A percentile compares a stretch with the other conserved stretches of the same genome.
Evolutionary conservation across 495 filamentous ascomycete genomes (phyloP).

Genomic region (Xylona heveae): DNA sequence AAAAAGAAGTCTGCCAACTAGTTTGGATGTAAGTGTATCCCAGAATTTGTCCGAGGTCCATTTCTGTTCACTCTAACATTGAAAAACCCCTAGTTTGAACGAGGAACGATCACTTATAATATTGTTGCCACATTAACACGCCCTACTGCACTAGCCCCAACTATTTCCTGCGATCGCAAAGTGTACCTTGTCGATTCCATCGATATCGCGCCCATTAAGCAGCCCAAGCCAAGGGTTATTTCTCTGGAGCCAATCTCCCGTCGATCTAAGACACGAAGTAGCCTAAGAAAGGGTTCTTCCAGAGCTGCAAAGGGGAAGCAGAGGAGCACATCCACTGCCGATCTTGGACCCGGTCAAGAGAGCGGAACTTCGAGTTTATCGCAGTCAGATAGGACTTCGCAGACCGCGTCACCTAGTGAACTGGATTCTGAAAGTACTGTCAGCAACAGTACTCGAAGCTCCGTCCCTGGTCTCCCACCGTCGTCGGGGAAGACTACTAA

Average conservation of each 20-base stretch:
- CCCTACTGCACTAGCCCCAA: conserved; percentile 70
- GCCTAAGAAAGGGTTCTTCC: too few species aligned
- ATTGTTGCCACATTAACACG: conserved; percentile 77
- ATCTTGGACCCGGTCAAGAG: too few species aligned
- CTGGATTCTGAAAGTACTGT: conserved; percentile 38
- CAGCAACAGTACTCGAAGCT: conserved; percentile 36
- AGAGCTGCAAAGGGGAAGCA: neutral
- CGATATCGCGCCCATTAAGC: conserved; percentile 29
- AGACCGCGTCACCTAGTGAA: conserved; percentile 33
- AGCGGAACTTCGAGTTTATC: too few species aligned
- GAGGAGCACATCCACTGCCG: neutral
- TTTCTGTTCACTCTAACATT: neutral
- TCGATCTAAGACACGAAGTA: conserved; percentile 26
- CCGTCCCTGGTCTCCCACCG: conserved; percentile 11
- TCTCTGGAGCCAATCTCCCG: conserved; percentile 55
- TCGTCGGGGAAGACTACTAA: conserved; percentile 8
- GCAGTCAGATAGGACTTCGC: too few species aligned
- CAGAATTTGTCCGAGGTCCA: neutral
- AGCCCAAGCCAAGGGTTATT: conserved; percentile 48
- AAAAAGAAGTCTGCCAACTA: conserved; percentile 63
- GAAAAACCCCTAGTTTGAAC: conserved; percentile 52
- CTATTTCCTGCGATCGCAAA: conserved; percentile 54
- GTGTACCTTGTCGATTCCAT: conserved; percentile 53
- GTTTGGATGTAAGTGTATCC: conserved; percentile 57
- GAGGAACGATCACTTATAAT: conserved; percentile 79